Evolutionary conservation across 192 early-diverging fungal species (phyloP).

Genomic region (Glomus cerebriforme): DNA sequence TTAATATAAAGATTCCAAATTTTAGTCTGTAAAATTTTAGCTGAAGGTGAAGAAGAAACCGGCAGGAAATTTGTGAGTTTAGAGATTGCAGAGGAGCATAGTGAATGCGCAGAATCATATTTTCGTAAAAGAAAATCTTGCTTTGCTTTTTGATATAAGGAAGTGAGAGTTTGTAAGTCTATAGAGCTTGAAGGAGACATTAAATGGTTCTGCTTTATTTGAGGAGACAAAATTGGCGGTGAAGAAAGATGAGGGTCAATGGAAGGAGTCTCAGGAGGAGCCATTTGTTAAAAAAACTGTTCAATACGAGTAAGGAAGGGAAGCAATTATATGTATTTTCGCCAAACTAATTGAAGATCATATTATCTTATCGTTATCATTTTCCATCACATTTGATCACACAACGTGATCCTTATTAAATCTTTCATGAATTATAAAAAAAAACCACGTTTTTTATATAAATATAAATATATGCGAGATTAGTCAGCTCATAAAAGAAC

Average conservation of each 20-base stretch:
- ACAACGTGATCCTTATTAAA: background rate
- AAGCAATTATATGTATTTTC: too few species aligned
- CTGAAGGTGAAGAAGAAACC: constrained; percentile 26
- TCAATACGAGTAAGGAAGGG: too few species aligned
- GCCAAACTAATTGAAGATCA: too few species aligned
- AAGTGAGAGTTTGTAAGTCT: constrained; percentile 2
- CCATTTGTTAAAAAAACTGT: too few species aligned
- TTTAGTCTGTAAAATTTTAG: constrained; percentile 40
- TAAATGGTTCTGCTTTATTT: background rate
- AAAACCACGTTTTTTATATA: background rate
- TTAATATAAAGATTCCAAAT: constrained; percentile 43
- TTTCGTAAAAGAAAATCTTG: constrained; percentile 41
- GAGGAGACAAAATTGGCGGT: background rate
- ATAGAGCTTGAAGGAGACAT: background rate
- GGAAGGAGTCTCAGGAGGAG: too few species aligned
- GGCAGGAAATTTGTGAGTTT: constrained; percentile 25
- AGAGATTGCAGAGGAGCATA: constrained; percentile 36
- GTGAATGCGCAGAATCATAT: constrained; percentile 38
- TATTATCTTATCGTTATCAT: too few species aligned
- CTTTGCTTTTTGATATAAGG: constrained; percentile 40
- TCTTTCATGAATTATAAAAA: too few species aligned
- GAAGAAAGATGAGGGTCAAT: background rate
- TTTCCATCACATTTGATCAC: too few species aligned
- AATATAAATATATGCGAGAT: background rate
- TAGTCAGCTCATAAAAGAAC: background rate